Percentiles rank a stretch among this genome's conserved stretches.
phyloP scores from a whole-genome alignment of 1,139 yeast species.

The Spathaspora sp. region DNA sequence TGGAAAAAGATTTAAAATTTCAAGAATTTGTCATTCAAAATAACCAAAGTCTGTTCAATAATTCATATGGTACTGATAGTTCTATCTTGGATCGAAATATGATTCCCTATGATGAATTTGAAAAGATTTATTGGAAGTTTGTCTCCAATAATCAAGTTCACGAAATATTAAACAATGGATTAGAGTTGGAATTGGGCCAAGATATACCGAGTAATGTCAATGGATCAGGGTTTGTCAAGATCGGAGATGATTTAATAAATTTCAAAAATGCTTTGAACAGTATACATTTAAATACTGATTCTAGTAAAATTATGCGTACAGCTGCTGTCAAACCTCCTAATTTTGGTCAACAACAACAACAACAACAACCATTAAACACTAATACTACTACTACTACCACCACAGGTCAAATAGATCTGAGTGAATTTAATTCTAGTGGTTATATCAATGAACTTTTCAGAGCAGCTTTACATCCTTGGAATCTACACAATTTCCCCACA shows the following conservation, averaged over 20 bases:
- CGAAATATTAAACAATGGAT: constrained; percentile 20
- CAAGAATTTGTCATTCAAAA: constrained; percentile 31
- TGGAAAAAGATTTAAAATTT: constrained; percentile 49
- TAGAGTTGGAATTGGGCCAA: constrained; percentile 32
- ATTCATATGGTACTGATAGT: constrained; percentile 5
- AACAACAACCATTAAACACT: not conserved
- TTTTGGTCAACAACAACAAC: not conserved
- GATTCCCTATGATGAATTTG: constrained; percentile 34
- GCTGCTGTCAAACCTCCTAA: not conserved
- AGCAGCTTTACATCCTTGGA: constrained; percentile 59
- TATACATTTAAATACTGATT: constrained; percentile 11
- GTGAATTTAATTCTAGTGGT: constrained; percentile 21
- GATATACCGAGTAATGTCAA: constrained; percentile 19
- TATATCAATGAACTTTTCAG: constrained; percentile 22
- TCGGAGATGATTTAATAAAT: constrained; percentile 15
- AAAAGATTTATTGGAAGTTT: constrained; percentile 42
- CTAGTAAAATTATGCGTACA: constrained; percentile 4
- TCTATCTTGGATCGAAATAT: constrained; percentile 16
- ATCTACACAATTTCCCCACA: constrained; percentile 62
- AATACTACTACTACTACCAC: not conserved
- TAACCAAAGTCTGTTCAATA: constrained; percentile 19
- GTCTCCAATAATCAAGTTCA: constrained; percentile 6
- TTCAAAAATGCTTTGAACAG: constrained; percentile 13
- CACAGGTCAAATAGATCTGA: constrained; percentile 7
- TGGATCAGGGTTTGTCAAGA: constrained; percentile 15